Conservation (phyloP, 495 filamentous ascomycete genomes). For the Lophiostoma macrostomum region DNA sequence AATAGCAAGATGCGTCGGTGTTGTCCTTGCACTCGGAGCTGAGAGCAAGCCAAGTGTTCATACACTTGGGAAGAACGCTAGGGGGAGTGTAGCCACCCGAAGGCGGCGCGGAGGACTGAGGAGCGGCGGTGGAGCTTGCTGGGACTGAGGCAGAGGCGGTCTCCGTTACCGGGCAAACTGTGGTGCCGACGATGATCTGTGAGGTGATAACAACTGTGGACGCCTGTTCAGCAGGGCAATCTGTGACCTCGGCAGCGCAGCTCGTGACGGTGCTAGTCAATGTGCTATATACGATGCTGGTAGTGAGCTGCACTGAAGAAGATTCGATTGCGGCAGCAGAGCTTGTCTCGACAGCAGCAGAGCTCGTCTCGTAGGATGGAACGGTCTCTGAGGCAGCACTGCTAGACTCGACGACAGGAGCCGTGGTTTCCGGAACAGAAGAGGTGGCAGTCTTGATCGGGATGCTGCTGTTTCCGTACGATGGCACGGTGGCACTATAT, state of each 20-base stretch:
- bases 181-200: too few species aligned
- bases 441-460: constrained; percentile 16
- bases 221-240: constrained; percentile 44
- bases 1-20: constrained; percentile 82
- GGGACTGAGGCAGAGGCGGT: neutral
- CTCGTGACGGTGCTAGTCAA: constrained; percentile 36
- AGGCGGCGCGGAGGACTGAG: constrained; percentile 3
- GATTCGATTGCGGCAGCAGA: constrained; percentile 25
- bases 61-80: constrained; percentile 74
- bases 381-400: neutral
- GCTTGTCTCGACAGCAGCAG: constrained; percentile 29
- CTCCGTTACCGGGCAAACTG: neutral
- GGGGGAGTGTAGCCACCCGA: constrained; percentile 44
- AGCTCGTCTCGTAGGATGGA: too few species aligned
- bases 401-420: constrained; percentile 2
- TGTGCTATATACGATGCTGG: constrained; percentile 37
- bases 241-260: constrained; percentile 28
- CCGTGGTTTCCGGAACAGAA: neutral
- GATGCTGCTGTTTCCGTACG: constrained; percentile 5
- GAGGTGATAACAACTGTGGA: too few species aligned
- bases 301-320: neutral
- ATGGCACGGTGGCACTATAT: too few species aligned
- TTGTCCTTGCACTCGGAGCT: constrained; percentile 75
- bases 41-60: constrained; percentile 84
- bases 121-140: constrained; percentile 1